phyloP scores from a whole-genome alignment of 768 basidiomycete species.

The Mycena maculata region DNA sequence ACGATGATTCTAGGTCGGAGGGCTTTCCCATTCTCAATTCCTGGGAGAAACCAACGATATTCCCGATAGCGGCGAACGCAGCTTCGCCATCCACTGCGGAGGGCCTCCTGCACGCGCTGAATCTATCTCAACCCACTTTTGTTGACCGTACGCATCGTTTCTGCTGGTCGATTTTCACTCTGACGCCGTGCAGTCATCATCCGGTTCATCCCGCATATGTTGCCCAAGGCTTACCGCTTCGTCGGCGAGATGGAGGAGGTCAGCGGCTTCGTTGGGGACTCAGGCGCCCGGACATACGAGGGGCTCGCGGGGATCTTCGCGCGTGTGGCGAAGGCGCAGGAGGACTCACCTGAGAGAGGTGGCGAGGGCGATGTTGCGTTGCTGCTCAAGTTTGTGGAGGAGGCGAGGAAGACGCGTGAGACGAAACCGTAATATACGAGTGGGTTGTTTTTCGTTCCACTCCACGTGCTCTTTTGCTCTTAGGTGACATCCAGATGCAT shows the following conservation, averaged over 20 bases:
- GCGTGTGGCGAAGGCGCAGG: conserved; percentile 48
- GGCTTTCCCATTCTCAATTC: background rate
- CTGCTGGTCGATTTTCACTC: background rate
- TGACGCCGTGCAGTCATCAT: conserved; percentile 34
- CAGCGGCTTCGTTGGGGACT: conserved; percentile 51
- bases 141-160: conserved; percentile 40
- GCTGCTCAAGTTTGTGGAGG: conserved; percentile 49
- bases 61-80: conserved; percentile 55
- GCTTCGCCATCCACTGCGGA: conserved; percentile 62
- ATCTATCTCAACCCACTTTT: conserved; percentile 48
- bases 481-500: too few relatives aligned
- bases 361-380: conserved; percentile 45
- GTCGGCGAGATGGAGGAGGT: conserved; percentile 65
- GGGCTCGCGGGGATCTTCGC: conserved; percentile 53
- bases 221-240: conserved; percentile 62
- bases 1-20: conserved; percentile 58
- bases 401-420: conserved; percentile 16
- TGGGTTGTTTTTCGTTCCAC: too few relatives aligned
- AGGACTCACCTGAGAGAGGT: conserved; percentile 29
- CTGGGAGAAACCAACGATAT: background rate
- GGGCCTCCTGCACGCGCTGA: conserved; percentile 56
- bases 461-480: too few relatives aligned
- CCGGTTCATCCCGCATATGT: conserved; percentile 47
- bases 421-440: background rate
- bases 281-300: conserved; percentile 42